These are phyloP conservation scores for Plantago coronopus DNA, from an alignment of 305 asterid genomes.

Conservation along the genomic window DNA sequence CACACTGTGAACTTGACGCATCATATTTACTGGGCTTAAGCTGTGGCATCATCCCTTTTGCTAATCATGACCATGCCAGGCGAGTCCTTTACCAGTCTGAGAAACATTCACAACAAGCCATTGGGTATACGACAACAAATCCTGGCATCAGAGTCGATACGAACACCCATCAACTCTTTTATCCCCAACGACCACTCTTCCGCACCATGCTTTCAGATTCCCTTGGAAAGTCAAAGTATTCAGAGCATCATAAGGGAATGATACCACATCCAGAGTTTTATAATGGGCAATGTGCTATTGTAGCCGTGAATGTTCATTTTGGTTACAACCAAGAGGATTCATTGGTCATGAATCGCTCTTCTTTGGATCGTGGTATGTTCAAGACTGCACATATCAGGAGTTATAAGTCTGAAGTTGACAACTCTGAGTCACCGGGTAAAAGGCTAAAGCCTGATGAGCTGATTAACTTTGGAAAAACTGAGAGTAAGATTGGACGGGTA, in stretches of 20 bases:
- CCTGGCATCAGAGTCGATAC: conserved; percentile 69
- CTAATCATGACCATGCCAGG: conserved; percentile 87
- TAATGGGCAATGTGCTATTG: conserved; percentile 92
- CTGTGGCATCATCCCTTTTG: conserved; percentile 85
- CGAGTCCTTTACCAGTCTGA: conserved; percentile 90
- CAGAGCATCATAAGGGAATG: conserved; percentile 54
- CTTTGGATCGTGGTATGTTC: conserved; percentile 97
- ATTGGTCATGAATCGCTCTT: conserved; percentile 86
- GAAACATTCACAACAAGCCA: conserved; percentile 96
- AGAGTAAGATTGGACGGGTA: conserved; percentile 78
- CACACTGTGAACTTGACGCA: conserved; percentile 84
- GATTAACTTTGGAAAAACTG: conserved; percentile 71
- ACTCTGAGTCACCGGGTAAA: conserved; percentile 42
- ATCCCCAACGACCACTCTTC: conserved; percentile 87
- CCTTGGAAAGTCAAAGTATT: conserved; percentile 60
- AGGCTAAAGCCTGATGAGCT: conserved; percentile 53
- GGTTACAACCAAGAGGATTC: conserved; percentile 99
- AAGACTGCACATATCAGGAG: conserved; percentile 81
- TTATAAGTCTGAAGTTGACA: conserved; percentile 75
- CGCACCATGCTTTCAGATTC: conserved; percentile 69
- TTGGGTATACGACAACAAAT: conserved; percentile 71
- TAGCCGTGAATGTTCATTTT: conserved; percentile 88
- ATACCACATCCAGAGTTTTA: conserved; percentile 76
- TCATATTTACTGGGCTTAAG: conserved; percentile 80
- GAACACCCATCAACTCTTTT: conserved; percentile 64